Conservation (phyloP, 306 rosid genomes). For the Urtica urens region DNA sequence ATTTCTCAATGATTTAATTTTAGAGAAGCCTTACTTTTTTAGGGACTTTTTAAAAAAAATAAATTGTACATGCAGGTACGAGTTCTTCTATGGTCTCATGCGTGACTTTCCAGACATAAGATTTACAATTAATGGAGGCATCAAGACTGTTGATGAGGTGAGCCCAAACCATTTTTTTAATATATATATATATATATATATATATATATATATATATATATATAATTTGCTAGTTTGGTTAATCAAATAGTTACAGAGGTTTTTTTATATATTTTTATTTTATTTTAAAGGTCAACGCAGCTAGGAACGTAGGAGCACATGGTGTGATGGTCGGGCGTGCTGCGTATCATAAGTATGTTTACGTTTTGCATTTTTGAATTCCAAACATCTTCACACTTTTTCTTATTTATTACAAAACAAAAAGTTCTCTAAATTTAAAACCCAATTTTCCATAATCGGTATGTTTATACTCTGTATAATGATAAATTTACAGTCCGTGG, state of each 20-base stretch:
- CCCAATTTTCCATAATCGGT: too few species aligned
- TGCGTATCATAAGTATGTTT: slow-evolving; percentile 63
- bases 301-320: slow-evolving; percentile 78
- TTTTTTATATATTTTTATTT: background rate
- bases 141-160: slow-evolving; percentile 75
- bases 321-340: slow-evolving; percentile 99
- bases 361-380: too few species aligned
- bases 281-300: slow-evolving; percentile 53
- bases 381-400: too few species aligned
- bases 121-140: slow-evolving; percentile 96
- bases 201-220: too few species aligned
- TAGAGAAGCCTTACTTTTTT: too few species aligned
- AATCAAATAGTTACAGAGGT: too few species aligned
- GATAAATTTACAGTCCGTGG: slow-evolving; percentile 99
- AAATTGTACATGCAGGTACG: slow-evolving; percentile 44
- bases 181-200: too few species aligned
- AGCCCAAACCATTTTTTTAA: too few species aligned
- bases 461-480: too few species aligned
- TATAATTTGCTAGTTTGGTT: too few species aligned
- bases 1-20: background rate
- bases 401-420: too few species aligned
- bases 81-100: slow-evolving; percentile 77
- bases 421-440: too few species aligned
- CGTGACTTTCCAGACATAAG: slow-evolving; percentile 96
- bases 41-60: background rate